Conservation (phyloP, 1,284 basidiomycete genomes). For the Laetiporus sulphureus region DNA sequence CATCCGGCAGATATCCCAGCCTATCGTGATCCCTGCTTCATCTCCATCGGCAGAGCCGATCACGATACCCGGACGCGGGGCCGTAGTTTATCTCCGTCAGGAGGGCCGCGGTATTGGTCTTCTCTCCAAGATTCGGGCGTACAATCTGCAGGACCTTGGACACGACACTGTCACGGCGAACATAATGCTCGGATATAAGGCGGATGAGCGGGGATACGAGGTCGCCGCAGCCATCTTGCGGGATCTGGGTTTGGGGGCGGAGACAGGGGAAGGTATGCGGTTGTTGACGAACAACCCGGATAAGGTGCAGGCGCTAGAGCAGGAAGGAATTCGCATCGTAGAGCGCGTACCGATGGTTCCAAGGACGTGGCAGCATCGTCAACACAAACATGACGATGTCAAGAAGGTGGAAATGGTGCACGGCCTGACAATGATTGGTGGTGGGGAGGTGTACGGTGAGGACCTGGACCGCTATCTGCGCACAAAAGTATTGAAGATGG, state of each 20-base stretch:
- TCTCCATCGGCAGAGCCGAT: slow-evolving; percentile 25
- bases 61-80: slow-evolving; percentile 79
- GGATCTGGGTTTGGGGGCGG: slow-evolving; percentile 75
- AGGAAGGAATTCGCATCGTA: slow-evolving; percentile 75
- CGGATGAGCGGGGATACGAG: slow-evolving; percentile 92
- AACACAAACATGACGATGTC: slow-evolving; percentile 29
- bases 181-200: slow-evolving; percentile 88
- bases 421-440: slow-evolving; percentile 85
- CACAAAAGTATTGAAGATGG: slow-evolving; percentile 96
- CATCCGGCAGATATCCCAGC: slow-evolving; percentile 83
- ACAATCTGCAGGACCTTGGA: slow-evolving; percentile 97
- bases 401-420: slow-evolving; percentile 38
- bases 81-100: slow-evolving; percentile 94
- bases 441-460: slow-evolving; percentile 71
- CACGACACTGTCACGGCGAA: slow-evolving; percentile 99
- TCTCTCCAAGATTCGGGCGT: slow-evolving; percentile 93
- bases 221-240: slow-evolving; percentile 86
- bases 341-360: slow-evolving; percentile 96
- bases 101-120: slow-evolving; percentile 99
- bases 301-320: slow-evolving; percentile 85
- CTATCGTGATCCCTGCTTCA: slow-evolving; percentile 43
- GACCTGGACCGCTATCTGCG: slow-evolving; percentile 94
- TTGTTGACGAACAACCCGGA: slow-evolving; percentile 98
- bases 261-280: slow-evolving; percentile 57
- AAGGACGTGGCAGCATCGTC: slow-evolving; percentile 68